Percentiles rank a stretch among this genome's conserved stretches.
Conservation (phyloP, 306 rosid species). For the Pyrus bretschneideri region DNA sequence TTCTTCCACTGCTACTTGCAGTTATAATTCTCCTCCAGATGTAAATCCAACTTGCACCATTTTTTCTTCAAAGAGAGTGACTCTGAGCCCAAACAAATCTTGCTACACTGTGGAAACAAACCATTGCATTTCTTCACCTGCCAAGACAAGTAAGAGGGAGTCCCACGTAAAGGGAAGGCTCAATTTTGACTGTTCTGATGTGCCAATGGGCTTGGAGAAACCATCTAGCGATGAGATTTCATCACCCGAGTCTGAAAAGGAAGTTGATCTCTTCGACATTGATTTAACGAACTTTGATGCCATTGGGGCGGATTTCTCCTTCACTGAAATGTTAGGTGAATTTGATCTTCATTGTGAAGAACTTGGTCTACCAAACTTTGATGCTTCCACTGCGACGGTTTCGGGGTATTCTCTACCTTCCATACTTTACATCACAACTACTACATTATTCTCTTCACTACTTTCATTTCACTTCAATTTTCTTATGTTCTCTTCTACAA, state of each 20-base stretch:
- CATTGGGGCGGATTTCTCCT: constrained; percentile 56
- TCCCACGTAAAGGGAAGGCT: constrained; percentile 61
- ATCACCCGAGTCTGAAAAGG: constrained; percentile 47
- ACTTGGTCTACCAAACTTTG: constrained; percentile 33
- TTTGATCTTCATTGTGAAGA: constrained; percentile 51
- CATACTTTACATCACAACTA: background rate
- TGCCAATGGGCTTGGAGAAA: constrained; percentile 22
- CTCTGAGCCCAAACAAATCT: constrained; percentile 68
- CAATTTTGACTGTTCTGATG: constrained; percentile 55
- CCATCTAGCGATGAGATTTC: constrained; percentile 29
- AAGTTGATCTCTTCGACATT: constrained; percentile 38
- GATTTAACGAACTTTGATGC: constrained; percentile 53
- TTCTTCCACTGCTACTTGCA: constrained; percentile 34
- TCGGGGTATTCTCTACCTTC: constrained; percentile 54
- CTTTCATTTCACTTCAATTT: background rate
- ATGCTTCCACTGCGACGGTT: constrained; percentile 27
- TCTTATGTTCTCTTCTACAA: constrained; percentile 8
- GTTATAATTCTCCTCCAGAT: constrained; percentile 30
- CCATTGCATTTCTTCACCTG: constrained; percentile 58
- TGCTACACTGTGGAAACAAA: constrained; percentile 49
- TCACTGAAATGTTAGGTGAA: constrained; percentile 57
- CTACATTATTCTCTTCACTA: background rate
- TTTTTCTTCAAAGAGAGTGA: constrained; percentile 72
- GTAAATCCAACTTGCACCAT: constrained; percentile 52
- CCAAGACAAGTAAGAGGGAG: constrained; percentile 48